A percentile compares a stretch with the other conserved stretches of the same genome.
Evolutionary conservation across 768 basidiomycete genomes (phyloP).

Genomic region (Coprinopsis cinerea): DNA sequence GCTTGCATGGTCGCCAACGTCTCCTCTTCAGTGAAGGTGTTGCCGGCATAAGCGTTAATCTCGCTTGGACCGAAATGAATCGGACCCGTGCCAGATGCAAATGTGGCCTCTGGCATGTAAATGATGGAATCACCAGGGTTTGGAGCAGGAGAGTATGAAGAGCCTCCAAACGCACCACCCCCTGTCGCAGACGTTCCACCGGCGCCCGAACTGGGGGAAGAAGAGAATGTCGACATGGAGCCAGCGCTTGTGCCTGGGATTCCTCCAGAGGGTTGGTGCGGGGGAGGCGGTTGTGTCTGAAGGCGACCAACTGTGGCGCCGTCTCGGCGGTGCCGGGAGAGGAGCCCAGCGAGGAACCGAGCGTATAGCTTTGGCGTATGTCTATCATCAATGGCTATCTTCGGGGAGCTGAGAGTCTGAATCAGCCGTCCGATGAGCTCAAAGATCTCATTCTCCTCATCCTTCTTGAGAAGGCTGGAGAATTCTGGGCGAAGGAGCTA

Average conservation of each 20-base stretch:
- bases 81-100: constrained; percentile 33
- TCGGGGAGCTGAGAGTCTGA: constrained; percentile 61
- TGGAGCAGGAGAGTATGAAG: background rate
- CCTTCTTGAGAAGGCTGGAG: constrained; percentile 50
- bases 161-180: constrained; percentile 8
- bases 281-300: constrained; percentile 42
- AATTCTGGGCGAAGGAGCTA: constrained; percentile 74
- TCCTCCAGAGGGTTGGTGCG: constrained; percentile 14
- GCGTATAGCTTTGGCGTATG: constrained; percentile 80
- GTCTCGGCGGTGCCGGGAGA: constrained; percentile 65
- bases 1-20: constrained; percentile 70
- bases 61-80: constrained; percentile 37
- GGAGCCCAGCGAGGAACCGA: constrained; percentile 68
- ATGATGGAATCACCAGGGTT: constrained; percentile 16
- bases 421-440: constrained; percentile 69
- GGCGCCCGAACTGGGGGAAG: background rate
- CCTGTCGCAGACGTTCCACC: background rate
- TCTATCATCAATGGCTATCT: constrained; percentile 74
- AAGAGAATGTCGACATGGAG: constrained; percentile 25
- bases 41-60: constrained; percentile 26
- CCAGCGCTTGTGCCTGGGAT: constrained; percentile 14
- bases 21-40: constrained; percentile 36
- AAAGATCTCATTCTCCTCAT: constrained; percentile 66
- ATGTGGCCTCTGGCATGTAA: constrained; percentile 44
- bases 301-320: constrained; percentile 53